Evolutionary conservation across 2,329 filamentous ascomycete genomes (phyloP).

Genomic region (Dactylellina haptotyla): DNA sequence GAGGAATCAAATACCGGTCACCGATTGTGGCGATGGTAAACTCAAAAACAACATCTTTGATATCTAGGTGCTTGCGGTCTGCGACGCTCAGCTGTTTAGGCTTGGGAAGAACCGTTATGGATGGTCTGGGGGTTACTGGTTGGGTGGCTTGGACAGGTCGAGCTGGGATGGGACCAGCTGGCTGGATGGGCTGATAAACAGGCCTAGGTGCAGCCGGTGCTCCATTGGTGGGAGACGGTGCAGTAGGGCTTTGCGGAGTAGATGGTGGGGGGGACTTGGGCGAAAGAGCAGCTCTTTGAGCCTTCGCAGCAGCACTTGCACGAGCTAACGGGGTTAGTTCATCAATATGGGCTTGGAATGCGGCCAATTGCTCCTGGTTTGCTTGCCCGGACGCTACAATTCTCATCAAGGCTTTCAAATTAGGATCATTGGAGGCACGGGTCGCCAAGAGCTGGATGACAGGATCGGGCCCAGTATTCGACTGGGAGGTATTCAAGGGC

Average conservation of each 20-base stretch:
- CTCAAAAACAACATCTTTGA: slow-evolving; percentile 75
- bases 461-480: slow-evolving; percentile 70
- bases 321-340: slow-evolving; percentile 69
- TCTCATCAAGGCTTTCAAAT: slow-evolving; percentile 82
- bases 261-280: slow-evolving; percentile 34
- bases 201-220: slow-evolving; percentile 31
- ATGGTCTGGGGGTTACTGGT: slow-evolving; percentile 35
- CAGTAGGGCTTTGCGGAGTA: slow-evolving; percentile 26
- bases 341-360: slow-evolving; percentile 83
- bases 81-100: slow-evolving; percentile 57
- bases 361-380: slow-evolving; percentile 74
- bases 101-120: slow-evolving; percentile 47
- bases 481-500: slow-evolving; percentile 30
- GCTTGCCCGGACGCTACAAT: slow-evolving; percentile 81
- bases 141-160: slow-evolving; percentile 25
- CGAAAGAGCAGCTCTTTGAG: slow-evolving; percentile 48
- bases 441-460: slow-evolving; percentile 83
- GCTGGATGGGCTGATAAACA: slow-evolving; percentile 48
- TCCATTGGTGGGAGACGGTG: slow-evolving; percentile 24
- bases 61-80: slow-evolving; percentile 68
- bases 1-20: slow-evolving; percentile 81
- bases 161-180: slow-evolving; percentile 41
- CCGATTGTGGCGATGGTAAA: slow-evolving; percentile 69
- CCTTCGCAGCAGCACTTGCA: slow-evolving; percentile 51
- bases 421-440: slow-evolving; percentile 76